Conservation (phyloP, 2,329 filamentous ascomycete species). For the Ascocoryne sarcoides region DNA sequence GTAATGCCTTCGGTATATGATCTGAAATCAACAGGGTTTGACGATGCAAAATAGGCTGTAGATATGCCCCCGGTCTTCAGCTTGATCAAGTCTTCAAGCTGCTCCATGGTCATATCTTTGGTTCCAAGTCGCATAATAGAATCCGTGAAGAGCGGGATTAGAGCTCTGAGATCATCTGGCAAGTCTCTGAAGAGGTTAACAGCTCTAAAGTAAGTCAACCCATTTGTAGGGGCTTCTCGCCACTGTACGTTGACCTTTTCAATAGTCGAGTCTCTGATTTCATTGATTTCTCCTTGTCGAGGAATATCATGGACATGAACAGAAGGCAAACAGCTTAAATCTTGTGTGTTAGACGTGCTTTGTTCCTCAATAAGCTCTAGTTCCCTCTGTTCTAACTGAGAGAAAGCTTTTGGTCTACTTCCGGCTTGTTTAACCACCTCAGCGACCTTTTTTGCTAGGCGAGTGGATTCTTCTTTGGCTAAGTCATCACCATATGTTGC, state of each 20-base stretch:
- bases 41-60: slow-evolving; percentile 73
- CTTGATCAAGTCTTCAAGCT: slow-evolving; percentile 92
- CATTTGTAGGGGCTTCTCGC: slow-evolving; percentile 90
- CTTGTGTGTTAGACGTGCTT: slow-evolving; percentile 73
- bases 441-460: slow-evolving; percentile 66
- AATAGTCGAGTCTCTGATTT: slow-evolving; percentile 55
- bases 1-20: slow-evolving; percentile 72
- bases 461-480: slow-evolving; percentile 64
- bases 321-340: slow-evolving; percentile 80
- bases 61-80: slow-evolving; percentile 89
- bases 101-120: slow-evolving; percentile 79
- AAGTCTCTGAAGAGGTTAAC: slow-evolving; percentile 72
- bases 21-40: slow-evolving; percentile 64
- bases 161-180: slow-evolving; percentile 72
- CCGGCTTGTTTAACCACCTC: slow-evolving; percentile 61
- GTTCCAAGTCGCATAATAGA: slow-evolving; percentile 91
- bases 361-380: slow-evolving; percentile 73
- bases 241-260: slow-evolving; percentile 69
- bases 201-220: slow-evolving; percentile 89
- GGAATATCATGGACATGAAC: slow-evolving; percentile 86
- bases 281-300: slow-evolving; percentile 55
- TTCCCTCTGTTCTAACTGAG: slow-evolving; percentile 69
- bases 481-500: slow-evolving; percentile 65
- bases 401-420: slow-evolving; percentile 60
- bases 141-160: slow-evolving; percentile 86